A percentile compares a stretch with the other conserved stretches of the same genome.
Evolutionary conservation across 768 basidiomycete species (phyloP).

Genomic region (Mycena amicta): DNA sequence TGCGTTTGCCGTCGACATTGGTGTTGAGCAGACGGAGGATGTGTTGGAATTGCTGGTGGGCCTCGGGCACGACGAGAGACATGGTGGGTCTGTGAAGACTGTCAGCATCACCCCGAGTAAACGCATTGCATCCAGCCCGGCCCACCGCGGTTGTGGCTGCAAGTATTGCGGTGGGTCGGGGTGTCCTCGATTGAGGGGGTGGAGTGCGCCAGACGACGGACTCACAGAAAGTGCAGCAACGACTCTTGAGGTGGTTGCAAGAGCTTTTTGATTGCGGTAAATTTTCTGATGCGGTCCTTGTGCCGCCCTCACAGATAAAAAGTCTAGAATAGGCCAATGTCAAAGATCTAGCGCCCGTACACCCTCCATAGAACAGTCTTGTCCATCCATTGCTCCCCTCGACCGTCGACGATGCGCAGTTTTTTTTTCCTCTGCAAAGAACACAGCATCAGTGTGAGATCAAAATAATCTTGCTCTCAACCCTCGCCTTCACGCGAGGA

Average conservation of each 20-base stretch:
- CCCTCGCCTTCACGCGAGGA: slow-evolving; percentile 51
- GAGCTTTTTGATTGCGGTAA: neutral
- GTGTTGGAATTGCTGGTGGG: slow-evolving; percentile 98
- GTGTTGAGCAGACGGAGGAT: slow-evolving; percentile 99
- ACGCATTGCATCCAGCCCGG: slow-evolving; percentile 3
- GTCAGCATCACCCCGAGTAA: slow-evolving; percentile 6
- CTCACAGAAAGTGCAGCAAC: too few species aligned
- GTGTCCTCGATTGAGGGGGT: too few species aligned
- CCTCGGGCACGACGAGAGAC: slow-evolving; percentile 97
- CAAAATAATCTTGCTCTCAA: slow-evolving; percentile 4
- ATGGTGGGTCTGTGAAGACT: slow-evolving; percentile 43
- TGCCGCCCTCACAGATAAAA: neutral
- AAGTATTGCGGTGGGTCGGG: too few species aligned
- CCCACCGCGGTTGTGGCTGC: neutral
- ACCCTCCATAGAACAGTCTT: neutral
- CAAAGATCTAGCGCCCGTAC: neutral
- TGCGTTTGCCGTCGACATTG: slow-evolving; percentile 99
- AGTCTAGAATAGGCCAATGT: neutral
- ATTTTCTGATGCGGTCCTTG: neutral
- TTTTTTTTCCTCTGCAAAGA: neutral
- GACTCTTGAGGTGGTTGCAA: neutral
- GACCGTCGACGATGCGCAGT: neutral
- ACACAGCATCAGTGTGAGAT: too few species aligned
- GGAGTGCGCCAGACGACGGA: too few species aligned
- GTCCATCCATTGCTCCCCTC: neutral